Evolutionary conservation across 2,329 filamentous ascomycete genomes (phyloP), one percentile per base, ranked within the genome.

Genomic region (Didymosphaeria variabile): DNA sequence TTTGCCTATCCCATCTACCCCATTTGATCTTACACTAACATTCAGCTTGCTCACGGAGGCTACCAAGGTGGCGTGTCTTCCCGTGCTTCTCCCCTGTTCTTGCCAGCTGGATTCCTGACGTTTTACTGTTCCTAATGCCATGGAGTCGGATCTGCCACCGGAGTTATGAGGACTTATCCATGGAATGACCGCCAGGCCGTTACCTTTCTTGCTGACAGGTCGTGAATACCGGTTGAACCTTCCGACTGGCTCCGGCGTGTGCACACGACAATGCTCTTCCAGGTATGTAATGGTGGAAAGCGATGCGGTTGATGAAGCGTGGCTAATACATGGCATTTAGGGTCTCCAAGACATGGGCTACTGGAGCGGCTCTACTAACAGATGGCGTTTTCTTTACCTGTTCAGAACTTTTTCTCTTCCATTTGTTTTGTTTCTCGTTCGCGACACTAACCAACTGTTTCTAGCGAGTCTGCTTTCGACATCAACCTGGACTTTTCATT

Each of bases 391-490:
- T 55, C 57, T 52, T 54, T 57, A 56, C 63, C 9, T 52, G 51
- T 61, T 64, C 46, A 65, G 62, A 58, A 62, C 62, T 64, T 67
- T 64, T 60, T 59, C 58, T 67, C 32, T 13, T 32, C 60, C 42
- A 45, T 45, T 57, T 52, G n/a, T 32, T 61, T 53, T 57, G 49
- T 55, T 55, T 63, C 50, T 23, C 47, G 47, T 62, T 65, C 63
- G 68, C 60, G 67, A 61, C 58, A 79, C 77, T 79, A 74, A 79
- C 75, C 73, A 66, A 69, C 67, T 58, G 59, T 62, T 71, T 55
- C 68, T 71, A 80, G 78, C 77, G 74, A 77, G 67, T 75, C 73
- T 71, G 72, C 69, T 72, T 77, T 77, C 70, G 76, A 79, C 65
- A 65, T 73, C 59, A 72, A 68, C 66, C 61, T 57, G 66, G 73